Evolutionary conservation across 2,329 filamentous ascomycete genomes (phyloP).

Genomic region (Trichoderma gracile): DNA sequence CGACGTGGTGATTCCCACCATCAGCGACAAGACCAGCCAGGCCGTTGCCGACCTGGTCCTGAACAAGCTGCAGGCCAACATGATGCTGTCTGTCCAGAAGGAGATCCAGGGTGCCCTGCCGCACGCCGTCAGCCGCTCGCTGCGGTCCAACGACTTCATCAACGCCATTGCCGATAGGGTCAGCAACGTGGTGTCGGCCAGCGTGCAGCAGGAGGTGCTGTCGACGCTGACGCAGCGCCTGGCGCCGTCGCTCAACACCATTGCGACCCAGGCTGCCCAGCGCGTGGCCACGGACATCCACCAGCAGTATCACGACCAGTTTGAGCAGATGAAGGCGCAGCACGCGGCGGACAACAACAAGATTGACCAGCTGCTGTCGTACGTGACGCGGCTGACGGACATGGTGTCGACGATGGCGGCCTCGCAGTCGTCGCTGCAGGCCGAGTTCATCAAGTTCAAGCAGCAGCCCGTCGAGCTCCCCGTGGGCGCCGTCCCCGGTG

Average conservation of each 20-base stretch:
- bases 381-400: conserved; percentile 66
- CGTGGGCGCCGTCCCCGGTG: conserved; percentile 33
- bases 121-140: conserved; percentile 51
- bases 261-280: conserved; percentile 66
- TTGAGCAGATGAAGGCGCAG: conserved; percentile 54
- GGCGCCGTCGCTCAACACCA: conserved; percentile 64
- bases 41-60: conserved; percentile 72
- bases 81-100: conserved; percentile 67
- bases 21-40: conserved; percentile 67
- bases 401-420: conserved; percentile 70
- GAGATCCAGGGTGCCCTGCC: conserved; percentile 74
- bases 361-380: conserved; percentile 69
- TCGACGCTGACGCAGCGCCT: conserved; percentile 62
- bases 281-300: conserved; percentile 70
- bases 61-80: conserved; percentile 64
- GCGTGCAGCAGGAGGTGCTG: conserved; percentile 69
- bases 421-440: conserved; percentile 68
- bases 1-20: conserved; percentile 70
- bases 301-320: conserved; percentile 55
- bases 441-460: conserved; percentile 60
- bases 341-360: conserved; percentile 58
- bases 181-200: conserved; percentile 63
- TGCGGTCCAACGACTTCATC: conserved; percentile 73
- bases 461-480: conserved; percentile 50
- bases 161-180: conserved; percentile 70